phyloP scores from a whole-genome alignment of 164 flowering plant genomes.

The Kalanchoe fedtschenkoi region DNA sequence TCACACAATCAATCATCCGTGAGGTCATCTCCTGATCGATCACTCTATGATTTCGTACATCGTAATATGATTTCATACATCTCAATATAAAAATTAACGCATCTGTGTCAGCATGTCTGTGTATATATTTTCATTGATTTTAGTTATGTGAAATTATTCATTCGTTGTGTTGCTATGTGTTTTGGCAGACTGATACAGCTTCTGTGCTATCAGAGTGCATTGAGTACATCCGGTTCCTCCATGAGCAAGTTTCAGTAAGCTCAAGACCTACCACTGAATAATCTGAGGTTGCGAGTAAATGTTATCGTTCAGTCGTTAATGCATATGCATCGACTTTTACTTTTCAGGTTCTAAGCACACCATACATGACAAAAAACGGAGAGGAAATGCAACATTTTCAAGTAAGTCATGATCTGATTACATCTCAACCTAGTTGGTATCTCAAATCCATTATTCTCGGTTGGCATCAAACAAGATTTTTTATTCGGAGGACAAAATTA shows the following conservation, averaged over 20 bases:
- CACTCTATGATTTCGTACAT: too few relatives aligned
- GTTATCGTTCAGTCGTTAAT: neutral
- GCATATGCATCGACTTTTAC: neutral
- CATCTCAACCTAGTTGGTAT: too few relatives aligned
- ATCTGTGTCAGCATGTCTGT: too few relatives aligned
- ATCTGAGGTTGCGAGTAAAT: neutral
- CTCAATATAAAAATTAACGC: too few relatives aligned
- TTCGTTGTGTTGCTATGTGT: neutral
- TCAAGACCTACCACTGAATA: neutral
- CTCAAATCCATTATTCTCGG: too few relatives aligned
- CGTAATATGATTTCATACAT: too few relatives aligned
- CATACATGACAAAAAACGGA: neutral
- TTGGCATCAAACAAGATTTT: too few relatives aligned
- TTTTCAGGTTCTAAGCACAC: constrained; percentile 6
- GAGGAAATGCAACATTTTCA: neutral
- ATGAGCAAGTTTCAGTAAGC: constrained; percentile 48
- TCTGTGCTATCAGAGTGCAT: constrained; percentile 49
- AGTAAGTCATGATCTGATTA: neutral
- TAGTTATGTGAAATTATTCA: too few relatives aligned
- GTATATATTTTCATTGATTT: too few relatives aligned
- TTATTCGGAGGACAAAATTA: too few relatives aligned
- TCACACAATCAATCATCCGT: too few relatives aligned
- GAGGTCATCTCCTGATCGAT: too few relatives aligned
- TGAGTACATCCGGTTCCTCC: constrained; percentile 60
- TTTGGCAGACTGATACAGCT: constrained; percentile 57